A percentile compares a stretch with the other conserved stretches of the same genome.
Evolutionary conservation across 768 basidiomycete species (phyloP).

Genomic region (Suillus ampliporus): DNA sequence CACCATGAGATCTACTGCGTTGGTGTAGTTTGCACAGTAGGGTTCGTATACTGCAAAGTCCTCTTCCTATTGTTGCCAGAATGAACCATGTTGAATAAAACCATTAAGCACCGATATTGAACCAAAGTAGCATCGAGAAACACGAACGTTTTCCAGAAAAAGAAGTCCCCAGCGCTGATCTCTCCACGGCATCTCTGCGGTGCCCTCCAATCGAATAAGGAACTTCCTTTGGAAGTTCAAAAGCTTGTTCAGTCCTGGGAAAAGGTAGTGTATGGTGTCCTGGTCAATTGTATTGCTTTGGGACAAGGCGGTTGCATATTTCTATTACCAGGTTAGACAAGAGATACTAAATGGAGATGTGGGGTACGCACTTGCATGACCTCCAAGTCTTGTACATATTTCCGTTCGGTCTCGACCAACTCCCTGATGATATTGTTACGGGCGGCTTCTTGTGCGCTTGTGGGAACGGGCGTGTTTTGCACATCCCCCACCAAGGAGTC

Average conservation of each 20-base stretch:
- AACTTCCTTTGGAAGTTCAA: slow-evolving; percentile 97
- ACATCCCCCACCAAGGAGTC: slow-evolving; percentile 60
- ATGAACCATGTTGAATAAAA: slow-evolving; percentile 1
- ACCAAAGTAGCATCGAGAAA: slow-evolving; percentile 29
- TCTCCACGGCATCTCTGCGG: slow-evolving; percentile 79
- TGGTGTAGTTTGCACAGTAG: slow-evolving; percentile 94
- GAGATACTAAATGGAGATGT: slow-evolving; percentile 12
- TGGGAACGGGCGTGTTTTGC: slow-evolving; percentile 44
- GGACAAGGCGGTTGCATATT: slow-evolving; percentile 86
- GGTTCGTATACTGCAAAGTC: slow-evolving; percentile 97
- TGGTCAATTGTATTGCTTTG: slow-evolving; percentile 87
- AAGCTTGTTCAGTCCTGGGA: slow-evolving; percentile 92
- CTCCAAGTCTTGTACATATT: slow-evolving; percentile 96
- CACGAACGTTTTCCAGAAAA: slow-evolving; percentile 83
- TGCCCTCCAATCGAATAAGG: slow-evolving; percentile 87
- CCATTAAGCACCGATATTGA: slow-evolving; percentile 14
- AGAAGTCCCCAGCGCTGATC: slow-evolving; percentile 88
- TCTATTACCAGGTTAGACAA: slow-evolving; percentile 51
- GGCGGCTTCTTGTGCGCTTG: slow-evolving; percentile 66
- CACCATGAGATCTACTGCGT: slow-evolving; percentile 83
- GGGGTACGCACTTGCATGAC: slow-evolving; percentile 81
- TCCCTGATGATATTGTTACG: slow-evolving; percentile 84
- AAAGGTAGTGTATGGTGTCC: slow-evolving; percentile 94
- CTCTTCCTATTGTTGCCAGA: slow-evolving; percentile 79
- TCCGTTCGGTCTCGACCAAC: slow-evolving; percentile 93